These are phyloP conservation scores for Skeletonema tropicum DNA, from an alignment of 108 stramenopile genomes.

Conservation along the genomic window DNA sequence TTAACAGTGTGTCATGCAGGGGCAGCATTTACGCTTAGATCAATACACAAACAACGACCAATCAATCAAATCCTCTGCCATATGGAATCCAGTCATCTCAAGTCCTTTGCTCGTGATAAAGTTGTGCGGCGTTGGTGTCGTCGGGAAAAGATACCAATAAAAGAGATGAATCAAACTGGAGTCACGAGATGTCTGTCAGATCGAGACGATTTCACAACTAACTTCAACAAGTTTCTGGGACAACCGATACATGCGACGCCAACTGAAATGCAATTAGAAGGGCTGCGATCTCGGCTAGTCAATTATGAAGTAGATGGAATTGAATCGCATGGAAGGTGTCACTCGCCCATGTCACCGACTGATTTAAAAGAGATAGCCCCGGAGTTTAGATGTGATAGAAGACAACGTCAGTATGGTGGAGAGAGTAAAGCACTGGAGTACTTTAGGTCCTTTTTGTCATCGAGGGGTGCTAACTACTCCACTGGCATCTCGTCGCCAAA, in stretches of 20 bases:
- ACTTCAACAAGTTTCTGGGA: constrained; percentile 55
- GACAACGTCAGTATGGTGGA: constrained; percentile 63
- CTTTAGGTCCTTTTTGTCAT: constrained; percentile 58
- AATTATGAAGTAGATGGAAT: constrained; percentile 15
- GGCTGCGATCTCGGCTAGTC: constrained; percentile 24
- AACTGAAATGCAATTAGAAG: constrained; percentile 14
- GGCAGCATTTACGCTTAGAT: constrained; percentile 47
- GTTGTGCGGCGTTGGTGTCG: constrained; percentile 69
- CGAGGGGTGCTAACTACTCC: constrained; percentile 59
- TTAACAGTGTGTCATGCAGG: constrained; percentile 61
- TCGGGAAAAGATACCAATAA: constrained; percentile 43
- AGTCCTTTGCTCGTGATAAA: constrained; percentile 65
- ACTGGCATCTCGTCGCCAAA: constrained; percentile 73
- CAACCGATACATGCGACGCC: constrained; percentile 50
- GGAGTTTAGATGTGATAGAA: constrained; percentile 57
- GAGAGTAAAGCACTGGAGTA: constrained; percentile 57
- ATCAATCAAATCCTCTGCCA: constrained; percentile 67
- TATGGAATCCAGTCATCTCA: constrained; percentile 70
- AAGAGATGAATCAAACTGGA: constrained; percentile 68
- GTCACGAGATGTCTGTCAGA: constrained; percentile 59
- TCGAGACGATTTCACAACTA: constrained; percentile 61
- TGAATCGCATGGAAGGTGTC: constrained; percentile 35
- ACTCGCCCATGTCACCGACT: constrained; percentile 26
- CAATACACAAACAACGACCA: constrained; percentile 49
- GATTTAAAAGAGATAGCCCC: constrained; percentile 54